Conservation (phyloP, 129 eudicot species). For the Smallanthus sonchifolius region DNA sequence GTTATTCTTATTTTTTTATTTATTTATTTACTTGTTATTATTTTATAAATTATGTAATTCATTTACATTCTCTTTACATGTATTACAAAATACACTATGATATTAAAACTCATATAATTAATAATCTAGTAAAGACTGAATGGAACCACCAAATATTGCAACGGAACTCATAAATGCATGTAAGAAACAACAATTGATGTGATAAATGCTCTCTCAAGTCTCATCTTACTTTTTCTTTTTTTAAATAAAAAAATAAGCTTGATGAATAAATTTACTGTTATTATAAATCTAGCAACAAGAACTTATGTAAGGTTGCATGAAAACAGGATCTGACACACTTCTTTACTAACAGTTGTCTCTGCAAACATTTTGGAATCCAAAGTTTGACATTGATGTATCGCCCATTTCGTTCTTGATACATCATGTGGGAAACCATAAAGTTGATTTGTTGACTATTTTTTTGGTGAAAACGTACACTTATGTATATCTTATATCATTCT, state of each 20-base stretch:
- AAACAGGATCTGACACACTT: constrained; percentile 27
- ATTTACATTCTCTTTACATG: no score
- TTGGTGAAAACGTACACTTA: background rate
- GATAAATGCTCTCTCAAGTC: background rate
- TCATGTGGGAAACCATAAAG: constrained; percentile 41
- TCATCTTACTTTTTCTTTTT: background rate
- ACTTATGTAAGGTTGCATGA: constrained; percentile 4
- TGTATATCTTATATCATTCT: background rate
- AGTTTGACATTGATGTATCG: constrained; percentile 30
- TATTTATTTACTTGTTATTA: no score
- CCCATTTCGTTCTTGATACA: constrained; percentile 17
- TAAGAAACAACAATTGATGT: background rate
- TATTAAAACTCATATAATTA: background rate
- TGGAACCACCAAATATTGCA: background rate
- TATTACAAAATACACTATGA: background rate
- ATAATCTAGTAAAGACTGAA: background rate
- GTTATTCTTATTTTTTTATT: no score
- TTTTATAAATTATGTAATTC: no score
- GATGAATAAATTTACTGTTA: background rate
- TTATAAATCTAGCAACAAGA: background rate
- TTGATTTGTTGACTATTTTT: constrained; percentile 26
- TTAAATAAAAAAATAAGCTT: background rate
- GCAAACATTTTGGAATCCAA: constrained; percentile 26
- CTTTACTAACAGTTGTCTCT: constrained; percentile 23
- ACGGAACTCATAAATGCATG: background rate